These are phyloP conservation scores for Raddia guianensis DNA, from an alignment of 176 grass and related monocot genomes.

Conservation along the genomic window DNA sequence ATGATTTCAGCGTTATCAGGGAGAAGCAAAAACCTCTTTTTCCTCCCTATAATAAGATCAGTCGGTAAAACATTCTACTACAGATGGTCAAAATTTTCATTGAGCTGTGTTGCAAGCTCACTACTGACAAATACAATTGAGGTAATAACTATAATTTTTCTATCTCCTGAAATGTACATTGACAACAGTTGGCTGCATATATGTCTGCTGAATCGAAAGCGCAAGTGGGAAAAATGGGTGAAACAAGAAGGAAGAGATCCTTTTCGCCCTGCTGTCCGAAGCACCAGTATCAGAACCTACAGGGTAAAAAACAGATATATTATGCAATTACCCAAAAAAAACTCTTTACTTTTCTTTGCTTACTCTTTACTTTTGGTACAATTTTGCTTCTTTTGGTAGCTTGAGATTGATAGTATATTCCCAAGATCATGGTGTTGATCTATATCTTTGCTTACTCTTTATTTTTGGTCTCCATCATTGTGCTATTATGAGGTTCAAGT, in stretches of 20 bases:
- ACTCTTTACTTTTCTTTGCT: too few relatives aligned
- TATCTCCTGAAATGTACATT: constrained; percentile 91
- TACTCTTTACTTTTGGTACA: not conserved
- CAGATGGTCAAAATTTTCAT: constrained; percentile 39
- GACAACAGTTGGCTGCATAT: constrained; percentile 86
- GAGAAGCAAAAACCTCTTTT: not conserved
- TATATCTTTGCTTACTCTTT: constrained; percentile 2
- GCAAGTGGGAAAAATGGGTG: constrained; percentile 84
- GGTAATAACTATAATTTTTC: constrained; percentile 22
- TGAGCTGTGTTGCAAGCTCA: not conserved
- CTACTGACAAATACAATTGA: constrained; percentile 37
- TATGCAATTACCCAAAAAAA: not conserved
- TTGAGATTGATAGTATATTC: not conserved
- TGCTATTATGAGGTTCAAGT: not conserved
- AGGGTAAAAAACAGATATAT: constrained; percentile 9
- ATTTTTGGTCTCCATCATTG: not conserved
- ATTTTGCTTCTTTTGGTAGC: not conserved
- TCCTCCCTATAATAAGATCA: not conserved
- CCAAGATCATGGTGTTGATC: not conserved
- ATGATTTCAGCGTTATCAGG: not conserved
- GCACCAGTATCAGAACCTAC: constrained; percentile 69
- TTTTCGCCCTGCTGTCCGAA: constrained; percentile 64
- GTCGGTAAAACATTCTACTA: constrained; percentile 17
- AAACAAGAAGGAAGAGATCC: constrained; percentile 77
- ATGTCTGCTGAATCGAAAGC: constrained; percentile 93